Conservation (phyloP, 2,329 filamentous ascomycete genomes). For the Phyllosticta citrichinensis region DNA sequence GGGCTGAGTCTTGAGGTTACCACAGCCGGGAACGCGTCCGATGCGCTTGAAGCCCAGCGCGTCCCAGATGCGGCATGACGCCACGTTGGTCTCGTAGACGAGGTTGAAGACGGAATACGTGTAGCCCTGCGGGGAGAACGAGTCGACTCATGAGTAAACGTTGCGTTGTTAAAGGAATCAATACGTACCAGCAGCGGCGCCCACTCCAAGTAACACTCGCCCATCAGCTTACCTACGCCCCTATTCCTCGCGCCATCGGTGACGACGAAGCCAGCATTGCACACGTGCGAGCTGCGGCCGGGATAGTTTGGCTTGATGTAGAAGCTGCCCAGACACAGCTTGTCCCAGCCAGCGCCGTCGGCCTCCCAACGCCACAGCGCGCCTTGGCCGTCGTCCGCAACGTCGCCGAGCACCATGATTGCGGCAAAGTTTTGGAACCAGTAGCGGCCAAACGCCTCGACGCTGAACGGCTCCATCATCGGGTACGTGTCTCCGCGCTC, state of each 20-base stretch:
- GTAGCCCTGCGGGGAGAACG: conserved; percentile 52
- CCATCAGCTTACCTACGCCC: conserved; percentile 42
- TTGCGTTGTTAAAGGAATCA: not conserved
- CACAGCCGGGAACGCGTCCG: conserved; percentile 56
- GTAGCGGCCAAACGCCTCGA: conserved; percentile 68
- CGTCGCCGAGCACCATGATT: conserved; percentile 74
- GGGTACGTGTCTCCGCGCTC: conserved; percentile 88
- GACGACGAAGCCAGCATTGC: conserved; percentile 50
- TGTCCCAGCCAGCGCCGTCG: conserved; percentile 57
- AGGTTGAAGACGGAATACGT: conserved; percentile 90
- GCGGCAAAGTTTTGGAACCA: conserved; percentile 90
- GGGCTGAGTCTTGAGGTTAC: conserved; percentile 39
- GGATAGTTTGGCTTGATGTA: conserved; percentile 94
- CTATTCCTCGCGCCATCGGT: conserved; percentile 38
- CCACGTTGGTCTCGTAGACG: conserved; percentile 88
- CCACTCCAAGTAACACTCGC: conserved; percentile 43
- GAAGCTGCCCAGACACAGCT: conserved; percentile 77
- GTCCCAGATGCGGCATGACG: conserved; percentile 85
- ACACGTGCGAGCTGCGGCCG: conserved; percentile 80
- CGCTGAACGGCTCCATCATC: conserved; percentile 65
- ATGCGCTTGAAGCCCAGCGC: conserved; percentile 87
- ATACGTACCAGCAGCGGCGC: conserved; percentile 38
- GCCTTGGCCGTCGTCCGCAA: conserved; percentile 45
- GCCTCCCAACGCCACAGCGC: conserved; percentile 39
- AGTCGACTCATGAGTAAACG: conserved; percentile 1